Base-by-base conservation (phyloP, 2,329 filamentous ascomycete genomes). In the Trichoderma koningii region DNA sequence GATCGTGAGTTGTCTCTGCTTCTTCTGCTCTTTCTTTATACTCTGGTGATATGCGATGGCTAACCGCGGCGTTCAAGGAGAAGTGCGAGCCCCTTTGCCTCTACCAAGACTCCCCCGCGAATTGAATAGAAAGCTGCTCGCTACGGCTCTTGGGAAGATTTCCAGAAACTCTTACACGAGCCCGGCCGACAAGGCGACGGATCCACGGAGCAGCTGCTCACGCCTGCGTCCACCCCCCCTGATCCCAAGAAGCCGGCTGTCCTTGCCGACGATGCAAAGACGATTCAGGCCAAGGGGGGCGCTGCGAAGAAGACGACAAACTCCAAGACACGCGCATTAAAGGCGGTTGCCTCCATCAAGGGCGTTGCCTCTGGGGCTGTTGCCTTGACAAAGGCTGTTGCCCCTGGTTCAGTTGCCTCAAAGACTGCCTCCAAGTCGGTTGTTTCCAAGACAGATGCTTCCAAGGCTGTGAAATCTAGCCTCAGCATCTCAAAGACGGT, bases 1-100 rank as follows among this genome's bases (percentile, higher is more conserved):
- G 89, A 81, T 92, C 90, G 89, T 93, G 80, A 82, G 90, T 86
- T 86, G 15, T 41, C 15, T 41, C 14, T 12, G 14, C 26, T 6
- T 23, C 21, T 7, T 21, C 19, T n/a, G n/a, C 15, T 38, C 3
- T 14, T 6, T 45, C 0, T 15, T 28, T n/a, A 6, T 7, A n/a
- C 28, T 38, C 2, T 15, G 3, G 34, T 51, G 21, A n/a, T 23
- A 44, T 50, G 59, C 55, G 55, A 56, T 61, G 51, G 41, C 59
- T 62, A 47, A 62, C 59, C 34, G 59, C 28, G 59, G n/a, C 15
- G 51, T 38, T 14, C 2, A 57, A 78, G 76, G 68, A 72, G 76
- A 65, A 78, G 77, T 66, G 72, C 77, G 45, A 78, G 76, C 67
- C 77, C 77, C 17, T 77, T 66, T 72, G 67, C 60, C 72, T 74